These are phyloP conservation scores for Lichtheimia hyalospora DNA, from an alignment of 371 early-diverging fungal species.

Conservation along the genomic window DNA sequence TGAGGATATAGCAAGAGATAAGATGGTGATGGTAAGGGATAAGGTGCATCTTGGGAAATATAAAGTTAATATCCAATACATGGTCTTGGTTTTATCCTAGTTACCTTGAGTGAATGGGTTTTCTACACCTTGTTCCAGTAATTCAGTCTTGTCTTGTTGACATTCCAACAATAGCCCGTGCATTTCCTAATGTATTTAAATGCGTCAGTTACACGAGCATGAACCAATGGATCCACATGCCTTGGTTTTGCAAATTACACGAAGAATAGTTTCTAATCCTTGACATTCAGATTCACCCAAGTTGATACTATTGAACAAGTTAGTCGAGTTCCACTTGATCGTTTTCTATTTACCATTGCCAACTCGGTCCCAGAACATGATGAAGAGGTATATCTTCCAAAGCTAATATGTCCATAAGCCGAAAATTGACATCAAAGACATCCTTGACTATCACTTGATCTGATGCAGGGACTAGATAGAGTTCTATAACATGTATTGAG, in stretches of 20 bases:
- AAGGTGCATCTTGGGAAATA: background rate
- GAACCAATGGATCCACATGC: background rate
- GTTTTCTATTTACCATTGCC: constrained; percentile 1
- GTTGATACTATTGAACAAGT: background rate
- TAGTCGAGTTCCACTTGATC: too few species aligned
- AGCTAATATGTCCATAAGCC: background rate
- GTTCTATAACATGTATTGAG: background rate
- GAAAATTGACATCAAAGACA: constrained; percentile 3
- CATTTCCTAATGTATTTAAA: background rate
- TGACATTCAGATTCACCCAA: background rate
- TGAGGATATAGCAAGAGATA: constrained; percentile 4
- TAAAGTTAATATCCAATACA: too few species aligned
- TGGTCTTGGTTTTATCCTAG: background rate
- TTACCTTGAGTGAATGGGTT: constrained; percentile 6
- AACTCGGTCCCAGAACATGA: background rate
- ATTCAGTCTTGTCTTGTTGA: constrained; percentile 3
- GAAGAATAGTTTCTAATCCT: background rate
- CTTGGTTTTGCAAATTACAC: background rate
- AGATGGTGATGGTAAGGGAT: constrained; percentile 1
- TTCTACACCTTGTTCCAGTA: constrained; percentile 5
- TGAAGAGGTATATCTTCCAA: background rate
- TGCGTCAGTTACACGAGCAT: background rate
- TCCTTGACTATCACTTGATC: background rate
- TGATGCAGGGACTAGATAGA: background rate
- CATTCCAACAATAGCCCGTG: constrained; percentile 5